Evolutionary conservation across 208 protist species (phyloP), one percentile per base, ranked within the genome.

Genomic region (Strigomonas oncopelti): DNA sequence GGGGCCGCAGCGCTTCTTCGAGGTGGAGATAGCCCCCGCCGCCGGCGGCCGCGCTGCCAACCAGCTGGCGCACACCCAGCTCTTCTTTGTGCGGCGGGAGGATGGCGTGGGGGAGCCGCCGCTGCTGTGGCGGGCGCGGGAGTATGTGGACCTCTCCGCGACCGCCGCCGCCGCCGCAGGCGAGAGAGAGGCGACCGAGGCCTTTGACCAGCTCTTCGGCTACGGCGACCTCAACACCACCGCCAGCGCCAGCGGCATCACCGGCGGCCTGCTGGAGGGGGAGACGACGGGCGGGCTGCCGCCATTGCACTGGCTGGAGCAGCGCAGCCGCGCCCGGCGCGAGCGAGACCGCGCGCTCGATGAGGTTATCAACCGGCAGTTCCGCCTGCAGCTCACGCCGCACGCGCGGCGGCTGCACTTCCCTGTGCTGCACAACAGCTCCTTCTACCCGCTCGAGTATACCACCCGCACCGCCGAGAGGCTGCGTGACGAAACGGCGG

Each of bases 361-460:
- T 51, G 66, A 42, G 31, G 28, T 5, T 4, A 59, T 80, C 24
- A 66, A 61, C 38, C 34, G 42, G 28, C 29, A 31, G 9, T 82
- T 79, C 52, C 38, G 56, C 27, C 11, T 84, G 9, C 16, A 28
- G 25, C 77, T 81, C 61, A 68, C 77, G 55, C 22, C 27, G 4
- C 54, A 28, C 5, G 46, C 53, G 0, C 83, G 79, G 1, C 69
- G 70, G 18, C 56, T 85, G 32, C 36, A 48, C 24, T 45, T 74
- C 0, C 46, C 59, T 0, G 57, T 54, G 18, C 70, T 88, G 27
- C 60, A 74, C 68, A 78, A 88, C 61, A 67, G 78, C 56, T 83
- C 78, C 0, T 67, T 88, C 38, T 76, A 78, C 59, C 78, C 83
- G 9, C 38, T 89, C 36, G 71, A 83, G 55, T 90, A 86, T 58